Evolutionary conservation across 2,329 filamentous ascomycete genomes (phyloP), one percentile per base, ranked within the genome.

Genomic region (Colletotrichum incanum): DNA sequence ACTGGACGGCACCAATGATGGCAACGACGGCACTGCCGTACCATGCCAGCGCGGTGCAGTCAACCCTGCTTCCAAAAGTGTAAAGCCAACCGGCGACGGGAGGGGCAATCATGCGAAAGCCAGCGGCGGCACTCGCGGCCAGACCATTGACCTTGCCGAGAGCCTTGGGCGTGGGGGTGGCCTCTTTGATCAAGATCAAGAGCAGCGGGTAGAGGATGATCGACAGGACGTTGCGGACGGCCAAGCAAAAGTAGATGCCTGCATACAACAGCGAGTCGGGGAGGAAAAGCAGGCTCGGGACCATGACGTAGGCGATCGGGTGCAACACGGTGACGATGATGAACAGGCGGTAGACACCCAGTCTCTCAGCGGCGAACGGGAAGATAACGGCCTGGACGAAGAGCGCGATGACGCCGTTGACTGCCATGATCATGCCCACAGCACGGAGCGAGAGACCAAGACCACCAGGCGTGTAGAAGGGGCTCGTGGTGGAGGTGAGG

Each of bases 181-280:
- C 89, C 77, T 92, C 89, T 80, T 93, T 93, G 84, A 93, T 88
- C 41, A 92, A 83, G 75, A 93, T 93, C 55, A 93, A 84, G 47
- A 93, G 85, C 6, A 92, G 84, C 2, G 91, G 91, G 77, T 92
- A 93, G n/a, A 91, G 83, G 65, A 91, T 84, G 76, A 92, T 92
- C 56, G 87, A 88, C 47, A 91, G 83, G 18, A 91, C 77, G 76
- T 92, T 92, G 65, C 90, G 87, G 49, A 92, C 78, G 0, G 87
- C 81, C 67, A 91, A 81, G 76, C 86, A 89, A 62, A 81, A 71
- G 78, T 92, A 93, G 72, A 93, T 90, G 63, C 87, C 89, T 0
- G 87, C 82, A 74, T 86, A 88, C 20, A 92, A 78, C 55, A 86
- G 74, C 28, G 79, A 78, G 64, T 84, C 82, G 1, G 90, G 89